These are phyloP conservation scores for Euphorbia corollata DNA, from an alignment of 441 rosid species.

Conservation along the genomic window DNA sequence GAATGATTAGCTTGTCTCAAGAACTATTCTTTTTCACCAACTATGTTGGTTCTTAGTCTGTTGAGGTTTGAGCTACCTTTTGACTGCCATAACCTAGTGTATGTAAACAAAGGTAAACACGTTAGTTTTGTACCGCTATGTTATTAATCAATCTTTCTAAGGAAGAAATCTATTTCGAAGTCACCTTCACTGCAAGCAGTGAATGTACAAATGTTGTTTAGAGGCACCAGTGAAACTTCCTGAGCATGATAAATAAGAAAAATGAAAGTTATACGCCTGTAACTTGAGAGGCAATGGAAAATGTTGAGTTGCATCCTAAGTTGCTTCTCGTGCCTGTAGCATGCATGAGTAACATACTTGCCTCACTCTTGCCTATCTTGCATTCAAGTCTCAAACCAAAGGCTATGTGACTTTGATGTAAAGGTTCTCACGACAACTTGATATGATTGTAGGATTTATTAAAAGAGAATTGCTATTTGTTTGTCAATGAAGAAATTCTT, in stretches of 20 bases:
- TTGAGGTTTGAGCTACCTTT: neutral
- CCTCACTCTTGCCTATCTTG: neutral
- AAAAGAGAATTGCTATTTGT: constrained; percentile 5
- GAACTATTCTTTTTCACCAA: too few species aligned
- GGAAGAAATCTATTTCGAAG: neutral
- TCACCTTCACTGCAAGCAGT: neutral
- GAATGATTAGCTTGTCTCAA: neutral
- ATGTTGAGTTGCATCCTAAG: constrained; percentile 6
- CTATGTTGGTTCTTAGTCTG: neutral
- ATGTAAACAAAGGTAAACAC: neutral
- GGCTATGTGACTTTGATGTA: neutral
- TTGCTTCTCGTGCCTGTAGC: neutral
- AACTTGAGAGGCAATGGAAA: neutral
- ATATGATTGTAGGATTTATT: neutral
- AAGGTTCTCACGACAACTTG: constrained; percentile 5
- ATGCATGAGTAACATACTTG: neutral
- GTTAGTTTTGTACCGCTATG: neutral
- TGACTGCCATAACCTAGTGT: neutral
- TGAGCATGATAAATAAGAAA: neutral
- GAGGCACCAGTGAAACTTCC: neutral
- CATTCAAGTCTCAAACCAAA: neutral
- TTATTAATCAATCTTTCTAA: too few species aligned
- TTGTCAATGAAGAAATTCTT: constrained; percentile 4
- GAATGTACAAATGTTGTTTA: neutral
- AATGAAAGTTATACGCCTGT: neutral